Base-by-base conservation (phyloP, 306 rosid genomes). In the Medicago ruthenica region DNA sequence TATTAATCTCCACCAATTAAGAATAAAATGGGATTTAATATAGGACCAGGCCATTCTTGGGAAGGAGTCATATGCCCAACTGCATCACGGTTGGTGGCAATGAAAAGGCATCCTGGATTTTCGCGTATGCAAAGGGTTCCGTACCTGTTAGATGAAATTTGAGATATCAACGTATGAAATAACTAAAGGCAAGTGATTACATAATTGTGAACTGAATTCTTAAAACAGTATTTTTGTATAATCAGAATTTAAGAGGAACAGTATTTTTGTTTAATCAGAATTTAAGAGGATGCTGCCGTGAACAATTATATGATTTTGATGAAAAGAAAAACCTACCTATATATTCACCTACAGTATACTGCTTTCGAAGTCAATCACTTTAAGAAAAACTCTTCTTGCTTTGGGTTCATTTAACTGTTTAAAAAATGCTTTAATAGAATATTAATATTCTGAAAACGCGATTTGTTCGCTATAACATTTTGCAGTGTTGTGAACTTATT, bases 91-190 rank as follows among this genome's bases (percentile, higher is more conserved):
- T 95, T 92, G 62, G 97, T 95, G 48, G 98, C 98, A 70, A 95
- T 87, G 80, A 95, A 95, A 57, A 95, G 92, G 88, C 98, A 95
- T 81, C 97, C 98, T 5, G 97, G 97, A 79, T 92, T 95, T 88
- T 92, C 97, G 11, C 97, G 93, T 74, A 95, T 75, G 90, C 98
- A 95, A 51, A 92, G 97, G 71, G 98, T 95, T 67, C 87, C 98
- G 66, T 95, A 94, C 86, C 97, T 92, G 83, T 75, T 66, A 74
- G 69, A 79, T 51, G 66, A 57, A 77, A 78, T 71, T 65, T 36
- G 57, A 67, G 63, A 47, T 9, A 47, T 71, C 69, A 76, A 67
- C 57, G 68, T 71, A 50, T 12, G 24, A 75, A 74, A 55, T 76
- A 72, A 41, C 18, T 60, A 20, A 34, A 72, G 70, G 69, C 37